Evolutionary conservation across 208 protist genomes (phyloP).

Genomic region (Acanthamoeba triangularis): DNA sequence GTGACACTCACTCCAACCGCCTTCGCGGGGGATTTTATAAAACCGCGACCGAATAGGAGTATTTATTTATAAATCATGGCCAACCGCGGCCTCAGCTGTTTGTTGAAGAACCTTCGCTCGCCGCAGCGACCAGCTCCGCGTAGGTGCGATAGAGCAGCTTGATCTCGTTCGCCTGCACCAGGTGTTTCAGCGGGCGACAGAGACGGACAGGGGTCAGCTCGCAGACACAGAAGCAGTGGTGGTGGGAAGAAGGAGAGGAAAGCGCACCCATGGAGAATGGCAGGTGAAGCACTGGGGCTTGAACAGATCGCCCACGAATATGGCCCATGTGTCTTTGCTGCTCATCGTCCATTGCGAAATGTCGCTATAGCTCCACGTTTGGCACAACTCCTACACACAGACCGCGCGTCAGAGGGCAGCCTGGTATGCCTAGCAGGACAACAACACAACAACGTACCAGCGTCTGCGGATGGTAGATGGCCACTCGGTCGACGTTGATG

Average conservation of each 20-base stretch:
- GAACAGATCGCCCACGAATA: constrained; percentile 64
- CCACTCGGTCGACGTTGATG: background rate
- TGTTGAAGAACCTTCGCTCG: background rate
- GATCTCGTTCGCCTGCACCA: background rate
- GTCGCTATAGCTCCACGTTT: background rate
- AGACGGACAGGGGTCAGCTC: too few relatives aligned
- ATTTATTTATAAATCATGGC: too few relatives aligned
- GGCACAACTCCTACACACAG: background rate
- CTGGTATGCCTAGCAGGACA: too few relatives aligned
- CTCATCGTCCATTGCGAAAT: constrained; percentile 51
- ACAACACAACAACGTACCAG: background rate
- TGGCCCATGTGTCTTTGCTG: constrained; percentile 13
- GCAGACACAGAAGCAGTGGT: background rate
- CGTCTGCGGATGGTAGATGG: constrained; percentile 1
- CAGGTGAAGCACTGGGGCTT: constrained; percentile 67
- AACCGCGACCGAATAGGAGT: too few relatives aligned
- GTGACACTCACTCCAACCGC: too few relatives aligned
- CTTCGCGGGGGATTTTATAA: too few relatives aligned
- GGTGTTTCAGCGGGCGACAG: too few relatives aligned
- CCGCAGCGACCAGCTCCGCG: background rate
- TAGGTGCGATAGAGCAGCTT: background rate
- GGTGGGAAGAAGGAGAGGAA: background rate
- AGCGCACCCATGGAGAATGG: constrained; percentile 9
- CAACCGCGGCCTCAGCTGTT: too few relatives aligned
- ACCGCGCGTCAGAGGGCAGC: background rate